phyloP scores from a whole-genome alignment of 169 alveolate genomes.

The Cryptosporidium canis region DNA sequence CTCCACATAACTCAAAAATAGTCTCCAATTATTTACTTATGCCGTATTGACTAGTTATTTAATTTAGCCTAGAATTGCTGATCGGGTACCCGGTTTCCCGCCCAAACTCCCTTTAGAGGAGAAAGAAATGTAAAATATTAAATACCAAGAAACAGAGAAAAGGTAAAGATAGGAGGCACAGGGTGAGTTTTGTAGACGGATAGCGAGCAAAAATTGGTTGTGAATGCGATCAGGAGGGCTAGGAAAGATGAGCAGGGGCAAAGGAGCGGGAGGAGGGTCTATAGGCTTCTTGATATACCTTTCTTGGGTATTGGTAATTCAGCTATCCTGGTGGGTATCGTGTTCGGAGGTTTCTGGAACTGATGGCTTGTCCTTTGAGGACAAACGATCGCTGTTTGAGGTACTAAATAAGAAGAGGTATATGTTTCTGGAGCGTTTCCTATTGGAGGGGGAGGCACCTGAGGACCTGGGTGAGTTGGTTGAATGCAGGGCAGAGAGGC shows the following conservation, averaged over 20 bases:
- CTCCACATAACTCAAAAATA: no score
- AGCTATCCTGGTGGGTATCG: neutral
- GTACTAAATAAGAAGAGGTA: neutral
- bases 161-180: no score
- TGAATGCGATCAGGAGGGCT: neutral
- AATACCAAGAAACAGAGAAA: neutral
- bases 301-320: neutral
- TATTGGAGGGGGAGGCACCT: neutral
- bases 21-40: no score
- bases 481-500: neutral
- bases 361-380: neutral
- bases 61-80: no score
- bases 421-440: neutral
- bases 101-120: neutral
- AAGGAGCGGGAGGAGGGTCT: neutral
- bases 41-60: no score
- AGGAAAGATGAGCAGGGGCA: neutral
- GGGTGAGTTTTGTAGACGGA: no score
- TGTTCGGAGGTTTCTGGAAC: neutral
- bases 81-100: neutral
- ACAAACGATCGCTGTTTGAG: neutral
- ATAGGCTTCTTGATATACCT: neutral
- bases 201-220: neutral
- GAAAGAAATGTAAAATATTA: neutral
- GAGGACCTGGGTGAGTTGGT: neutral